Base-by-base conservation (phyloP, 306 rosid genomes). In the Cicer pinnatifidum region DNA sequence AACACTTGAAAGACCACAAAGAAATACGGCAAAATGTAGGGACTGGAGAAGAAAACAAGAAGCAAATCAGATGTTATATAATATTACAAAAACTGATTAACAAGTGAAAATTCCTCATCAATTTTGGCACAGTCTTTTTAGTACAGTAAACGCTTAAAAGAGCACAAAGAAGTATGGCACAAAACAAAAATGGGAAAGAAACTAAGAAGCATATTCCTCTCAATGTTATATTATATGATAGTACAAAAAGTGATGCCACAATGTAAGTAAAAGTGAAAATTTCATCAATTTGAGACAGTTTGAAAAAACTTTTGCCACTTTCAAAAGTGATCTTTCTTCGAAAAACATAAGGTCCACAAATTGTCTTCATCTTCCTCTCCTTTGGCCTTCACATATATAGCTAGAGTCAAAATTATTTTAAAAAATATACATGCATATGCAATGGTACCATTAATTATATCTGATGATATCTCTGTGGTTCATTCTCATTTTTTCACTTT, bases 291-390 rank as follows among this genome's bases (percentile, higher is more conserved):
- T 0, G 86, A 75, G 45, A 79, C 33, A 79, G 38, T 79, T 56
- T 0, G 86, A 75, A 39, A 79, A 62, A 61, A 78, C 57, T 64
- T 75, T 83, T 0, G 83, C 75, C 0, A 81, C 83, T 83, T 83
- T 75, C 1, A 78, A 83, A 40, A 79, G 72, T 2, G 83, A 20
- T 20, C 0, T 5, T 6, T 60, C 48, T 75, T 75, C 75, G 13
- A 33, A 7, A 1, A 83, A 75, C 73, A 46, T 61, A 5, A 3
- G 64, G 51, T 57, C 72, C 78, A 16, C 53, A 13, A 16, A 63
- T 11, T 54, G 81, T 83, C 72, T 75, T 79, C 86, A 79, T 83
- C 58, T 39, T 48, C 69, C 23, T 57, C 45, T 28, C 63, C 75
- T 47, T 58, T 2, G 6, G 13, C 45, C 43, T 48, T 58, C 47